These are phyloP conservation scores for Chrysopogon serrulatus DNA, from an alignment of 176 grass and related monocot genomes.

Conservation along the genomic window DNA sequence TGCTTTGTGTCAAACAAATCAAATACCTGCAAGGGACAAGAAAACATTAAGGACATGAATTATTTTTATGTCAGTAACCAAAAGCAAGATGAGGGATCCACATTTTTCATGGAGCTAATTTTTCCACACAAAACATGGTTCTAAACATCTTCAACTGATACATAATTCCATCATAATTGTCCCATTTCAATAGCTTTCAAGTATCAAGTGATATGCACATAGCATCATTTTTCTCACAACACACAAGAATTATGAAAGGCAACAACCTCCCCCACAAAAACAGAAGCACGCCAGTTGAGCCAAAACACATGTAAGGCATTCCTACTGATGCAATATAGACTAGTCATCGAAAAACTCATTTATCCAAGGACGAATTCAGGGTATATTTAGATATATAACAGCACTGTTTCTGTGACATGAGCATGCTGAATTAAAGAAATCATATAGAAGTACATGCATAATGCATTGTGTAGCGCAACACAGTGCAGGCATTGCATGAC, in stretches of 20 bases:
- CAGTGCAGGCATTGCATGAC: not conserved
- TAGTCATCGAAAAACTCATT: not conserved
- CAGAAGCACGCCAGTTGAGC: not conserved
- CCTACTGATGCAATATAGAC: not conserved
- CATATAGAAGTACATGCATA: not conserved
- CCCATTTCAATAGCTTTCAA: not conserved
- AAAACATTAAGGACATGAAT: constrained; percentile 12
- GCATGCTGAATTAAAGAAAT: not conserved
- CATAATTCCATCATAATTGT: not conserved
- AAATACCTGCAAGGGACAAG: constrained; percentile 53
- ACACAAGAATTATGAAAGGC: not conserved
- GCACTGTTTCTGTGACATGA: not conserved
- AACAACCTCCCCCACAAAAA: not conserved
- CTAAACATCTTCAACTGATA: constrained; percentile 4
- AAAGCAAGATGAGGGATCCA: not conserved
- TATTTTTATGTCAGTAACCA: not conserved
- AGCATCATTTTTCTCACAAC: not conserved
- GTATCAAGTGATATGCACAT: not conserved
- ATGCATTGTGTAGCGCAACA: not conserved
- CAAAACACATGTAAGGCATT: not conserved
- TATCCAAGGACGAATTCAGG: not conserved
- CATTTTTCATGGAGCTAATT: not conserved
- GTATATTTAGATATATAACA: not conserved
- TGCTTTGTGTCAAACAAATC: constrained; percentile 98
- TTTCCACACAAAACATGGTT: constrained; percentile 2